Base-by-base conservation (phyloP, 345 rosid species). In the Gossypium arboreum region DNA sequence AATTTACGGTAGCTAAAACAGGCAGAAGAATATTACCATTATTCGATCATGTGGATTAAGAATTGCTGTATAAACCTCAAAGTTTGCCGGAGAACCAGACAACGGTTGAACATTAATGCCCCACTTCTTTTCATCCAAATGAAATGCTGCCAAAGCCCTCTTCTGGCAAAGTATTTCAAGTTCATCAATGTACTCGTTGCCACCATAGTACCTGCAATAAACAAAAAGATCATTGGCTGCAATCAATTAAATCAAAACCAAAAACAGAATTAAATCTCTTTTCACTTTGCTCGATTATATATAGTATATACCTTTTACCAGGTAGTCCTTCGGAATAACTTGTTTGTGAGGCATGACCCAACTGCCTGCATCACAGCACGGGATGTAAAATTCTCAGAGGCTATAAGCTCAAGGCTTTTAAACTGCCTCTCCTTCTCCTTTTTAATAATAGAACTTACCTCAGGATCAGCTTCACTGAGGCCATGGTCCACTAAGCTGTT, bases 71-170 rank as follows among this genome's bases (percentile, higher is more conserved):
- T 94, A 94, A 79, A 92, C 97, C 80, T 87, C 98, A 82, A 92
- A 92, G 81, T 94, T 94, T 51, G 98, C 98, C 77, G 98, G 97
- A 18, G 97, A 94, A 51, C 98, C 97, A 67, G 98, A 94, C 80
- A 94, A 84, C 12, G 97, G 97, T 75, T 94, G 98, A 76, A 91
- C 97, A 78, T 94, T 94, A 52, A 94, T 97, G 8, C 97, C 97
- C 98, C 98, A 94, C 74, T 88, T 86, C 11, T 78, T 83, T 50
- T 86, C 80, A 77, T 92, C 97, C 62, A 94, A 77, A 60, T 82
- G 89, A 87, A 91, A 94, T 29, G 98, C 89, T 22, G 86, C 88
- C 80, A 91, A 80, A 74, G 98, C 98, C 78, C 96, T 88, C 25
- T 88, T 78, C 81, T 92, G 98, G 75, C 98, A 92, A 74, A 92